These are phyloP conservation scores for Monosporascus cannonballus DNA, from an alignment of 2,329 filamentous ascomycete species.

Conservation along the genomic window DNA sequence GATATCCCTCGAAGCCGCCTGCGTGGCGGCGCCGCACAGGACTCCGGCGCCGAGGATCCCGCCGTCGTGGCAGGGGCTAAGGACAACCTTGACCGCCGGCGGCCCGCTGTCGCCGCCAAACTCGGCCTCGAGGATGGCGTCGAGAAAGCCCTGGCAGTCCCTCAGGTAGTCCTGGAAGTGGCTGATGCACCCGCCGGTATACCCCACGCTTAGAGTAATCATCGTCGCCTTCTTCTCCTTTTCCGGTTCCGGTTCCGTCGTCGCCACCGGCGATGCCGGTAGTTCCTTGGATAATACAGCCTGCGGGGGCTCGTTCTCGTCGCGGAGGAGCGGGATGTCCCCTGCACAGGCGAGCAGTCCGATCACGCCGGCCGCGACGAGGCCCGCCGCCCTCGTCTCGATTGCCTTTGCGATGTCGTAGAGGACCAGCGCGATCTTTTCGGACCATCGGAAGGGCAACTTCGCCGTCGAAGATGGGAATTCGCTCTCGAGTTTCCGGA, in stretches of 20 bases:
- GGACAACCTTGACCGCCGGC: constrained; percentile 36
- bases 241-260: constrained; percentile 2
- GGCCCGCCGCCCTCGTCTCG: constrained; percentile 64
- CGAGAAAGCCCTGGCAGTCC: constrained; percentile 64
- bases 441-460: constrained; percentile 55
- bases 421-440: constrained; percentile 51
- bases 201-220: constrained; percentile 65
- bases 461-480: constrained; percentile 45
- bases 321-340: constrained; percentile 46
- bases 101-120: constrained; percentile 20
- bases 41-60: constrained; percentile 58
- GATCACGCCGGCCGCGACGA: constrained; percentile 67
- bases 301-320: neutral
- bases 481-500: constrained; percentile 41
- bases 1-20: constrained; percentile 23
- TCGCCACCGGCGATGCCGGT: neutral
- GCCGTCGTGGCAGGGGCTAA: constrained; percentile 54
- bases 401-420: constrained; percentile 65
- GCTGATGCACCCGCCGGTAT: constrained; percentile 75
- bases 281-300: no score
- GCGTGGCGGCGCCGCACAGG: constrained; percentile 43
- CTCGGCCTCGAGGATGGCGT: constrained; percentile 41
- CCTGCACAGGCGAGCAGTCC: constrained; percentile 63
- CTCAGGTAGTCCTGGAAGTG: constrained; percentile 68
- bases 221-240: constrained; percentile 8